phyloP scores from a whole-genome alignment of 768 basidiomycete species.

The Termitomyces sp. region DNA sequence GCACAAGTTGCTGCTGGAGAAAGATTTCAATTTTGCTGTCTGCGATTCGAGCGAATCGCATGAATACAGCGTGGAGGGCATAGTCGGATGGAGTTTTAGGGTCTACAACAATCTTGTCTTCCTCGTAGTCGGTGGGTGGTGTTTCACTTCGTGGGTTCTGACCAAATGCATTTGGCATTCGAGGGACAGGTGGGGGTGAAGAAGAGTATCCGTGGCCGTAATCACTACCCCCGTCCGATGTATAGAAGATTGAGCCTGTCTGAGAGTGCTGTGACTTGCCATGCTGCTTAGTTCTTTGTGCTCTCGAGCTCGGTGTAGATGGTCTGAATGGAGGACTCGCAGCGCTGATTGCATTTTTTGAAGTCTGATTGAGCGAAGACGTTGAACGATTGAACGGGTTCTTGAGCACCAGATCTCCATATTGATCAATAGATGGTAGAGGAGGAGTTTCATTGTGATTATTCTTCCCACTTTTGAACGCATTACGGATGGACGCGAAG shows the following conservation, averaged over 20 bases:
- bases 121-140: conserved; percentile 50
- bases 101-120: conserved; percentile 63
- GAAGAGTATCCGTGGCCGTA: conserved; percentile 47
- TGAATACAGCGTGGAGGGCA: conserved; percentile 84
- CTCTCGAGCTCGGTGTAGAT: conserved; percentile 49
- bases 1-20: conserved; percentile 60
- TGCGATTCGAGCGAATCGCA: conserved; percentile 74
- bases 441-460: conserved; percentile 64
- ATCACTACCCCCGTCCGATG: conserved; percentile 70
- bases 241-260: conserved; percentile 66
- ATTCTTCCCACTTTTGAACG: conserved; percentile 69
- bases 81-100: conserved; percentile 85
- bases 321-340: conserved; percentile 55
- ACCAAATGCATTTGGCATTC: conserved; percentile 60
- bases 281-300: conserved; percentile 48
- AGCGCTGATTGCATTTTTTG: conserved; percentile 31
- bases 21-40: conserved; percentile 78
- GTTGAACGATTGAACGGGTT: conserved; percentile 82
- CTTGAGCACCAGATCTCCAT: conserved; percentile 66
- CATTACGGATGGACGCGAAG: conserved; percentile 82
- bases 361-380: conserved; percentile 60
- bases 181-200: conserved; percentile 76
- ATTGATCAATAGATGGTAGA: conserved; percentile 67
- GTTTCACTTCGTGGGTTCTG: conserved; percentile 45
- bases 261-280: conserved; percentile 77